A percentile compares a stretch with the other conserved stretches of the same genome.
Conservation (phyloP, 371 early-diverging fungal genomes). For the Rhizomucor pusillus region DNA sequence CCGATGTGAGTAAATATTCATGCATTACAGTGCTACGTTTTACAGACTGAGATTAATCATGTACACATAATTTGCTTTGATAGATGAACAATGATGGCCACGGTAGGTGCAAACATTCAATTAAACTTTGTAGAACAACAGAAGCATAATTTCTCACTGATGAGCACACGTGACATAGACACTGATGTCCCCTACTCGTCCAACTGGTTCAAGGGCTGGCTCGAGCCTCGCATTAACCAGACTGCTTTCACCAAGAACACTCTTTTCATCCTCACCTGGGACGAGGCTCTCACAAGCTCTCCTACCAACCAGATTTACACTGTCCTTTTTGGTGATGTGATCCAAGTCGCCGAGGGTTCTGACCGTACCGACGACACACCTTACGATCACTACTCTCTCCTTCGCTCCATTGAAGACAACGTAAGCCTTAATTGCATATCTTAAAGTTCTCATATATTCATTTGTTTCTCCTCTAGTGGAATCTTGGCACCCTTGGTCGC, state of each 20-base stretch:
- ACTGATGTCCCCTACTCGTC: slow-evolving; percentile 45
- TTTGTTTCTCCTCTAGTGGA: too few relatives aligned
- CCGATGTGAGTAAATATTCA: slow-evolving; percentile 9
- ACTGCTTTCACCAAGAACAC: slow-evolving; percentile 40
- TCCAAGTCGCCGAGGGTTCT: background rate
- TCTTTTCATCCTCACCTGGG: slow-evolving; percentile 53
- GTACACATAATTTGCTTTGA: background rate
- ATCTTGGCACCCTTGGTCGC: slow-evolving; percentile 20
- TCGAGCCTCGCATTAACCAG: slow-evolving; percentile 49
- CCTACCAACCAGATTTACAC: slow-evolving; percentile 26
- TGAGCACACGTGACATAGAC: slow-evolving; percentile 20
- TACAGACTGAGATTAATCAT: background rate
- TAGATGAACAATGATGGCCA: slow-evolving; percentile 45
- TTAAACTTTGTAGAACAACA: background rate
- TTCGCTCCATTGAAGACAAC: slow-evolving; percentile 53
- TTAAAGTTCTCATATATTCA: background rate
- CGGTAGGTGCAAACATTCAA: slow-evolving; percentile 6
- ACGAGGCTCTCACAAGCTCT: slow-evolving; percentile 33
- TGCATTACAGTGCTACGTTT: background rate
- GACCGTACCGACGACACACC: slow-evolving; percentile 32
- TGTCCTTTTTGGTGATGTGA: slow-evolving; percentile 28
- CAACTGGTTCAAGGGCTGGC: slow-evolving; percentile 46
- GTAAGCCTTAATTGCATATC: slow-evolving; percentile 3
- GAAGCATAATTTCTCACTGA: too few relatives aligned
- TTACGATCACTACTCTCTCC: slow-evolving; percentile 56